Evolutionary conservation across 2,329 filamentous ascomycete genomes (phyloP), one percentile per base, ranked within the genome.

Genomic region (Sordariomycetes sp.): DNA sequence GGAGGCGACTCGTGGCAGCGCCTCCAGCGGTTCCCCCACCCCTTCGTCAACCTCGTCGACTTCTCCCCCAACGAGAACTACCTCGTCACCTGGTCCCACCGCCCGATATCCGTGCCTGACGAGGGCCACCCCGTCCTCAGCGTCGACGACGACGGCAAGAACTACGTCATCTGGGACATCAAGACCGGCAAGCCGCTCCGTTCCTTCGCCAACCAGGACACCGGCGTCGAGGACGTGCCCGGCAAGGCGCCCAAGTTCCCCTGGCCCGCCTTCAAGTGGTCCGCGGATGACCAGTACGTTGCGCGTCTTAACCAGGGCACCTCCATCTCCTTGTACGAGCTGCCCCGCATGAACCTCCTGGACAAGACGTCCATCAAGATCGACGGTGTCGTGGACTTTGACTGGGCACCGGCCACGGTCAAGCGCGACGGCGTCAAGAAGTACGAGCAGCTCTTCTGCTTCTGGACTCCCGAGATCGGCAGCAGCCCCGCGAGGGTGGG

Each of bases 241-340:
- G 80, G 82, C 34, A 75, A 81, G 62, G 73, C 74, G 13, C 89
- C 90, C 72, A 96, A 96, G 81, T 84, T 95, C 65, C 89, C 94
- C 68, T 99, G 94, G 94, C 94, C 94, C 25, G 91, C 92, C 2
- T 99, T 99, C 84, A 99, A 99, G 77, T 99, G 94, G 94, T 97
- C 94, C 34, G 79, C 94, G 2, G 94, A 99, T 68, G 90, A 96
- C 74, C 94, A 95, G 72, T 99, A 96, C 70, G 91, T 97, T 61
- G 94, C 94, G 24, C 85, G 94, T 61, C 84, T 97, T 76, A 90
- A 85, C 61, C 90, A 90, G 62, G 88, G 87, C 62, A 83, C 90
- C 64, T 90, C 89, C 57, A 95, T 99, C 67, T 94, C 89, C 56
- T 83, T 96, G 65, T 96, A 95, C 71, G 90, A 96, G 71, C 76